Base-by-base conservation (phyloP, 2,329 filamentous ascomycete genomes). In the Beauveria caledonica region DNA sequence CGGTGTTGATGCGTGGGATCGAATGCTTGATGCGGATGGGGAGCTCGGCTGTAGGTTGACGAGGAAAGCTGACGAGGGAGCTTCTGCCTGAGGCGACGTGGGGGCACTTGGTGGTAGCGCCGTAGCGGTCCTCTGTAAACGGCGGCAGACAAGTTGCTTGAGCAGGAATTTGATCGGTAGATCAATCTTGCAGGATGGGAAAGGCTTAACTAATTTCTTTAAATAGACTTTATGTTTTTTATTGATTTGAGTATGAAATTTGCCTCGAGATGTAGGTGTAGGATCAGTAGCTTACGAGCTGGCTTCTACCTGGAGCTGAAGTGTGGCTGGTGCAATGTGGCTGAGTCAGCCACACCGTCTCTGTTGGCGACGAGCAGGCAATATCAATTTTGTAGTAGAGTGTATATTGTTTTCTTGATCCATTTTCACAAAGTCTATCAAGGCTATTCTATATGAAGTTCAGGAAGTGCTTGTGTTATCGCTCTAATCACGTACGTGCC, bases 31-130 rank as follows among this genome's bases (percentile, higher is more conserved):
- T 51, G 57, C 19, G 46, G 56, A 44, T 46, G 42, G 54, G 36
- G 36, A 50, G 56, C 56, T 58, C 33, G 45, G 19, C 46, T 51
- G 57, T 19, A 36, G 57, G 36, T 59, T 50, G 49, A 46, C 25
- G 25, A 59, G 48, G 56, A 42, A 58, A 59, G 57, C 57, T 59
- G 15, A 59, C 57, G 57, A 59, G 48, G 48, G 57, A 59, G 57
- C 57, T 52, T 59, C 57, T 59, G 57, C 57, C 57, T 59, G 57
- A 59, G 57, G 57, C 49, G 57, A 53, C 57, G 56, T 59, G 57
- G 57, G 49, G 57, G 36, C 56, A 27, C 25, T 53, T 59, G 36
- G 29, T 39, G 15, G 56, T 23, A 15, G 40, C 13, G 42, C 19
- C 8, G 45, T 49, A 27, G 48, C 46, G 21, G 50, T 36, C 40